Percentiles rank a stretch among this genome's conserved stretches.
Conservation (phyloP, 2,329 filamentous ascomycete species). For the Cyphellophora attinorum region DNA sequence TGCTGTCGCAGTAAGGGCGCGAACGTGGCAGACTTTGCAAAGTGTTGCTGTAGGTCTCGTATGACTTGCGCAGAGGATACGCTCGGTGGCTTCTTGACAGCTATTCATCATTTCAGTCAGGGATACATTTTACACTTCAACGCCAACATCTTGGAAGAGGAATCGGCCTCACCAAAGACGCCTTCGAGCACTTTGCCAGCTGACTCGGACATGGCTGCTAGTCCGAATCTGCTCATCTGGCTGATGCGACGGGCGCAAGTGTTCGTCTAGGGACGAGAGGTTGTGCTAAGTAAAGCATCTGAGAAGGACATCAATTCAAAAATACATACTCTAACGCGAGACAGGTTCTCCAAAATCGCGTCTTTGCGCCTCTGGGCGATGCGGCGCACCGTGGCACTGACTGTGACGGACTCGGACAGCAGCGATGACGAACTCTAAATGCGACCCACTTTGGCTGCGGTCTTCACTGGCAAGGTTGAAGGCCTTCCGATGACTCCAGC, state of each 20-base stretch:
- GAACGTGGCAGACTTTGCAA: constrained; percentile 75
- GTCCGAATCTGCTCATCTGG: too few relatives aligned
- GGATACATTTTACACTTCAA: constrained; percentile 5
- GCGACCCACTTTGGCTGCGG: too few relatives aligned
- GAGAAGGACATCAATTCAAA: too few relatives aligned
- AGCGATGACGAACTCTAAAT: too few relatives aligned
- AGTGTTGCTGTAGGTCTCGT: constrained; percentile 73
- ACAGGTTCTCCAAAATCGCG: neutral
- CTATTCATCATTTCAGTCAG: constrained; percentile 38
- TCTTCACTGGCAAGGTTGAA: neutral
- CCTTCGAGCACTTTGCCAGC: constrained; percentile 48
- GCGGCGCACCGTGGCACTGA: too few relatives aligned
- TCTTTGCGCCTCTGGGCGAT: neutral
- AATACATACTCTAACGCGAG: too few relatives aligned
- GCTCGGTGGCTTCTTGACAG: constrained; percentile 83
- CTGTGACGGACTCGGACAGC: too few relatives aligned
- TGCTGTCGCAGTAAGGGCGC: constrained; percentile 63
- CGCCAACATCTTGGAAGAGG: constrained; percentile 13
- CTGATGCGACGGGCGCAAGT: too few relatives aligned
- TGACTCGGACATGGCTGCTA: constrained; percentile 15
- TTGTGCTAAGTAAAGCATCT: too few relatives aligned
- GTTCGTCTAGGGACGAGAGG: too few relatives aligned
- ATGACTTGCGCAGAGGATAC: constrained; percentile 85
- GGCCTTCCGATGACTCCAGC: neutral
- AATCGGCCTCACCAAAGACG: constrained; percentile 44